Evolutionary conservation across 225 moss, liverwort and hornwort genomes (phyloP).

Genomic region (Marchantia polymorpha): DNA sequence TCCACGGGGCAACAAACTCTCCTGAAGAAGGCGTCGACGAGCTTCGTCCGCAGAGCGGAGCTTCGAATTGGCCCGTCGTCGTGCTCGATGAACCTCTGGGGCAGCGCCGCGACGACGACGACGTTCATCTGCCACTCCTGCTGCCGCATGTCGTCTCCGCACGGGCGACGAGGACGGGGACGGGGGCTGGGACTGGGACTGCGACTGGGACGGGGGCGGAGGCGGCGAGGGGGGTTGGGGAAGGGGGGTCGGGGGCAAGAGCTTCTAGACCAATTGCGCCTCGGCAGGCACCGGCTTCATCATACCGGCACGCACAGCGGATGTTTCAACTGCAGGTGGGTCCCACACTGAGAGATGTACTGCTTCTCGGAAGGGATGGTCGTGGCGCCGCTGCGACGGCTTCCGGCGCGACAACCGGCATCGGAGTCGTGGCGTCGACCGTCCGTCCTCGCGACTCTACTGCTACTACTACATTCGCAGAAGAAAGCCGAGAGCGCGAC

Average conservation of each 20-base stretch:
- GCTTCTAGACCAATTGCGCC: neutral
- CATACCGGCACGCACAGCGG: slow-evolving; percentile 8
- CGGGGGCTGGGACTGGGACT: too few species aligned
- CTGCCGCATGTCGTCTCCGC: neutral
- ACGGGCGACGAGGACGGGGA: too few species aligned
- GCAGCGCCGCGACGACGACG: neutral
- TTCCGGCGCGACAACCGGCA: neutral
- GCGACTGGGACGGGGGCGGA: neutral
- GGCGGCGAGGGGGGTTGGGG: too few species aligned
- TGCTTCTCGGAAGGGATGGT: neutral
- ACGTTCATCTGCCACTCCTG: neutral
- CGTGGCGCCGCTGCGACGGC: neutral
- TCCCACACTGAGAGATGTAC: slow-evolving; percentile 16
- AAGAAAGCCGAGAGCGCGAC: neutral
- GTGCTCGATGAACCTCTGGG: neutral
- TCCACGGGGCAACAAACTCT: neutral
- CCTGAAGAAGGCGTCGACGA: neutral
- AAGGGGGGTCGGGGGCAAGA: too few species aligned
- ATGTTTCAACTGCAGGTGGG: slow-evolving; percentile 16
- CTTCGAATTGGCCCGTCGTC: neutral
- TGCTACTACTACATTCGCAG: neutral
- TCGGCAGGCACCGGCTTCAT: neutral
- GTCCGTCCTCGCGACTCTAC: neutral
- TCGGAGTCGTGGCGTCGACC: neutral
- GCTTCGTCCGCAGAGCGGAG: neutral